These are phyloP conservation scores for Hippophae gyantsensis DNA, from an alignment of 306 rosid genomes.

Conservation along the genomic window DNA sequence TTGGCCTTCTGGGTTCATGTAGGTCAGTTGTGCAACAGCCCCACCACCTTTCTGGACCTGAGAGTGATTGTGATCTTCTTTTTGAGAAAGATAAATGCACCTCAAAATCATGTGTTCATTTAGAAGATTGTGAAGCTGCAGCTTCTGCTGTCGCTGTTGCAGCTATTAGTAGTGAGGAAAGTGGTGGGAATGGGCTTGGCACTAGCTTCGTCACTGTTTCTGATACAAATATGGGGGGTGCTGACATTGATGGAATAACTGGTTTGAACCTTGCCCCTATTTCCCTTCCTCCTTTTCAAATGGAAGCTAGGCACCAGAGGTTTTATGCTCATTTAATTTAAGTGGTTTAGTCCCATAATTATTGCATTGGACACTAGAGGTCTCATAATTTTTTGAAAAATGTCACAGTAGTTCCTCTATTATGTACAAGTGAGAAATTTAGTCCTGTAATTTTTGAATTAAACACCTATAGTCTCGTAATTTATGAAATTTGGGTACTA, in stretches of 20 bases:
- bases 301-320: too few relatives aligned
- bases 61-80: slow-evolving; percentile 55
- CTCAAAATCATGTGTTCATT: slow-evolving; percentile 42
- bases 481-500: too few relatives aligned
- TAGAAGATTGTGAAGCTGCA: slow-evolving; percentile 89
- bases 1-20: slow-evolving; percentile 55
- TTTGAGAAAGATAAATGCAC: slow-evolving; percentile 63
- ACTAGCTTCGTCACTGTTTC: slow-evolving; percentile 47
- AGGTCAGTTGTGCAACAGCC: slow-evolving; percentile 56
- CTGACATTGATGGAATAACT: slow-evolving; percentile 47
- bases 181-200: slow-evolving; percentile 53
- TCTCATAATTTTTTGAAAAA: too few relatives aligned
- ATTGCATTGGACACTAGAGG: too few relatives aligned
- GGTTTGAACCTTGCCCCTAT: slow-evolving; percentile 27
- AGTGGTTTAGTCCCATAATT: too few relatives aligned
- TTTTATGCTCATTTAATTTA: too few relatives aligned
- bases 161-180: slow-evolving; percentile 84
- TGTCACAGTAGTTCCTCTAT: too few relatives aligned
- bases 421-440: too few relatives aligned
- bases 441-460: too few relatives aligned
- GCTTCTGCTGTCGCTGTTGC: slow-evolving; percentile 98
- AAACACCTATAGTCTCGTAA: too few relatives aligned
- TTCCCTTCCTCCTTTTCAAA: neutral
- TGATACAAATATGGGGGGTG: slow-evolving; percentile 49
- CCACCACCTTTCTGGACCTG: slow-evolving; percentile 49